Evolutionary conservation across 1,284 basidiomycete genomes (phyloP).

Genomic region (Austropuccinia psidii): DNA sequence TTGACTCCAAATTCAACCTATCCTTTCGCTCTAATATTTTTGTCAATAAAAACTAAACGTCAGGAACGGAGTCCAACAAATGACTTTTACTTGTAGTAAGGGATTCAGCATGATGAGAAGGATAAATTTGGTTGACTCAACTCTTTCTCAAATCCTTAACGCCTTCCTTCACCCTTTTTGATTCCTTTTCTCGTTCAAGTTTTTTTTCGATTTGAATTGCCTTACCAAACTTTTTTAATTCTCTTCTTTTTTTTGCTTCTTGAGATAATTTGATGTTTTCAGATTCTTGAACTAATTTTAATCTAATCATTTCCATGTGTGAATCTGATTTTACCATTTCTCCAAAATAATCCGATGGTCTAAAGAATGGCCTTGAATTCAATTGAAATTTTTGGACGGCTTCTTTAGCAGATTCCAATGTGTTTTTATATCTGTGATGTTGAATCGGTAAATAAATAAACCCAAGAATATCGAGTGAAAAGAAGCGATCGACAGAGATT

Average conservation of each 20-base stretch:
- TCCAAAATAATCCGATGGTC: constrained; percentile 93
- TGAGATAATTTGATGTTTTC: constrained; percentile 30
- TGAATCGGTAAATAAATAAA: too few species aligned
- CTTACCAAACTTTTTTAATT: constrained; percentile 36
- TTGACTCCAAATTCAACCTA: constrained; percentile 5
- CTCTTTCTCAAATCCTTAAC: constrained; percentile 36
- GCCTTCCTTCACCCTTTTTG: constrained; percentile 34
- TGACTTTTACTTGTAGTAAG: too few species aligned
- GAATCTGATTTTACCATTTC: constrained; percentile 98
- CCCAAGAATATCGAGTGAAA: too few species aligned
- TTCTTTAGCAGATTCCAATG: constrained; percentile 67
- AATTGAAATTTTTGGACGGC: constrained; percentile 63
- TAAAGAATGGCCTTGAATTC: constrained; percentile 67
- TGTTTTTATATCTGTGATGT: constrained; percentile 78
- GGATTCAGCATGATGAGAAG: too few species aligned
- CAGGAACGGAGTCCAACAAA: not conserved
- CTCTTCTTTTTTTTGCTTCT: constrained; percentile 29
- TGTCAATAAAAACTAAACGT: not conserved
- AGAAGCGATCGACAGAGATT: too few species aligned
- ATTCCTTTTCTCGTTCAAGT: constrained; percentile 23
- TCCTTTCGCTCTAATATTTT: constrained; percentile 30
- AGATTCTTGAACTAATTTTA: constrained; percentile 75
- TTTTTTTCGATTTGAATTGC: constrained; percentile 35
- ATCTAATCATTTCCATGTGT: constrained; percentile 95
- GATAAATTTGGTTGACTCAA: too few species aligned